These are phyloP conservation scores for Boletus rex-veris DNA, from an alignment of 768 basidiomycete genomes.

Conservation along the genomic window DNA sequence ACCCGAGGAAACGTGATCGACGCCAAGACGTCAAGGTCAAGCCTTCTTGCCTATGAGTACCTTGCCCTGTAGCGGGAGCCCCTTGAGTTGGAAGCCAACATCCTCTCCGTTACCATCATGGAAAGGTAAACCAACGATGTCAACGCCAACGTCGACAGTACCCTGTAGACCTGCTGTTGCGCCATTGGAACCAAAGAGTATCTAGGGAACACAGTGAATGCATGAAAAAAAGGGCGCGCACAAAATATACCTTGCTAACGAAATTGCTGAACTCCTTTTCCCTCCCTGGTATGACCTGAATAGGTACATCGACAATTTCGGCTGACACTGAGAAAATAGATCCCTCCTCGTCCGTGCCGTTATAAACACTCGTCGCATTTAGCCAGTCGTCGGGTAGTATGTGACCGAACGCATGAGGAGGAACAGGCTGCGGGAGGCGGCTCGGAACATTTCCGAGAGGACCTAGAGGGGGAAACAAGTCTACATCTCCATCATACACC, in stretches of 20 bases:
- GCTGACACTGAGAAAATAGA: constrained; percentile 59
- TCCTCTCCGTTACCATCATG: constrained; percentile 36
- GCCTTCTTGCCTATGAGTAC: constrained; percentile 62
- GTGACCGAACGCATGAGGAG: constrained; percentile 70
- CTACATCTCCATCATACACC: constrained; percentile 70
- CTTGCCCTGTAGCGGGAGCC: constrained; percentile 64
- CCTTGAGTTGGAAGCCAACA: constrained; percentile 53
- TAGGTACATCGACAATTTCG: constrained; percentile 65
- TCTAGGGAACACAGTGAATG: constrained; percentile 36
- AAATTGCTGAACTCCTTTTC: constrained; percentile 74
- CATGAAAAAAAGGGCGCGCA: neutral
- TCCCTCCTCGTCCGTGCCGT: constrained; percentile 46
- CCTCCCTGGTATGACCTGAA: constrained; percentile 75
- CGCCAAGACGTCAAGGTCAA: neutral
- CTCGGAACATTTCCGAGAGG: constrained; percentile 37
- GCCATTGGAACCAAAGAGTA: constrained; percentile 63
- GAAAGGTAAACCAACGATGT: constrained; percentile 59
- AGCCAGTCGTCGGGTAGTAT: constrained; percentile 74
- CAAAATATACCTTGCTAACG: constrained; percentile 59
- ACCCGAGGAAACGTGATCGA: neutral
- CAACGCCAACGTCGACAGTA: constrained; percentile 54
- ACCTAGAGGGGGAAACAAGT: constrained; percentile 17
- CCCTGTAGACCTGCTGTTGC: constrained; percentile 70
- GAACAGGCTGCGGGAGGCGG: constrained; percentile 62
- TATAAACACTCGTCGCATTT: constrained; percentile 39